Base-by-base conservation (phyloP, 139 green algal species). In the Picochlorum sp. region DNA sequence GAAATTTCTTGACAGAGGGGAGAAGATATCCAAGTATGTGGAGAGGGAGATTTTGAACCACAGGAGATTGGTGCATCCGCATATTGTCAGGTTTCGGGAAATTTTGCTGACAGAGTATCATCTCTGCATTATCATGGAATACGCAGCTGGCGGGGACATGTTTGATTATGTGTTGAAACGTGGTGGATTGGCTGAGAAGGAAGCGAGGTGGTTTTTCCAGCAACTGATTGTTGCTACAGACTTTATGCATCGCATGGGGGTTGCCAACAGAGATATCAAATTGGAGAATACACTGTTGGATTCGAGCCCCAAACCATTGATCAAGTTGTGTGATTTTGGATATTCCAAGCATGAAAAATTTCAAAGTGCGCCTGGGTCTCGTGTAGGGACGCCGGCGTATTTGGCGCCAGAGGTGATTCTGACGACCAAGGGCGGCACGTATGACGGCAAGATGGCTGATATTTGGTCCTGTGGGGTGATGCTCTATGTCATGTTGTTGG, bases 141-240 rank as follows among this genome's bases (percentile, higher is more conserved):
- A 85, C 74, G 90, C 84, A 2, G 74, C 84, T 0, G 90, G 92
- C 0, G 92, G 92, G 3, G 92, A 96, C 67, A 92, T 96, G 79
- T 96, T 97, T 74, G 86, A 97, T 79, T 88, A 92, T 49, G 90
- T 97, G n/a, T 88, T 94, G 60, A 79, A 84, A 4, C 88, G 88
- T 16, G 85, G 86, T 34, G 81, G 88, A 7, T 85, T 99, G 24
- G 85, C 85, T 26, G 94, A 99, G 77, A 86, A 86, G 13, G 92
- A 97, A 65, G 90, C 91, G 18, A 81, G 94, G 9, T 99, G 90
- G 87, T 98, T 98, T 75, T 98, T 98, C 73, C 93, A 98, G 81
- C 93, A 98, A 83, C 81, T 98, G 4, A 89, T 98, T 10, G 85
- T 94, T 10, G 90, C 87, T 6, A 81, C 97, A 16, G 88, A 95